Conservation (phyloP, 352 stramenopile species). For the Peronospora tabacina region DNA sequence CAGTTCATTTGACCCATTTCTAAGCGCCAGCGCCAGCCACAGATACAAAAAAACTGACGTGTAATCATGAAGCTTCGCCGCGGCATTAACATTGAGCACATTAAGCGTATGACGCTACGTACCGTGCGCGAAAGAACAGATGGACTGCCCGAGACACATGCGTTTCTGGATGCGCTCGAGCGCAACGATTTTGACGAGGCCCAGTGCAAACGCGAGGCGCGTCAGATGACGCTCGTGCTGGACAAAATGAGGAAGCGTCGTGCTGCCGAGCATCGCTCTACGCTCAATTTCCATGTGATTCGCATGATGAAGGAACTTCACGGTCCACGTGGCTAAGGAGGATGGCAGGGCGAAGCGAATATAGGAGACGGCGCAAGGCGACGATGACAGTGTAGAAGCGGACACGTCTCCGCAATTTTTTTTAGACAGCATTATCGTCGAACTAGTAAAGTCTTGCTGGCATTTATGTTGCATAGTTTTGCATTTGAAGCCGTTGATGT, state of each 20-base stretch:
- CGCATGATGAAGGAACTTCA: slow-evolving; percentile 79
- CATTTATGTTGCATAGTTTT: slow-evolving; percentile 9
- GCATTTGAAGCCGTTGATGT: slow-evolving; percentile 5
- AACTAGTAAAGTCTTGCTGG: slow-evolving; percentile 19
- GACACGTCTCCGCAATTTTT: neutral
- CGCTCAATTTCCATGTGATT: slow-evolving; percentile 85
- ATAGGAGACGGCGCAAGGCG: neutral
- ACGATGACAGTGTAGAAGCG: slow-evolving; percentile 3
- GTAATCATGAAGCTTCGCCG: slow-evolving; percentile 70
- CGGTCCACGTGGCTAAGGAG: slow-evolving; percentile 21
- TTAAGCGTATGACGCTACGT: slow-evolving; percentile 88
- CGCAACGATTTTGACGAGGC: slow-evolving; percentile 80
- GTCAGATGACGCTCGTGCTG: slow-evolving; percentile 71
- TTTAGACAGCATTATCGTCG: slow-evolving; percentile 4
- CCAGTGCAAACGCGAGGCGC: slow-evolving; percentile 73
- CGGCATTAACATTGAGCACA: slow-evolving; percentile 78
- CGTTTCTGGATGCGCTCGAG: slow-evolving; percentile 79
- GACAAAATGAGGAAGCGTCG: slow-evolving; percentile 57
- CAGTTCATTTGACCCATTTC: neutral
- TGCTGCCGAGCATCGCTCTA: slow-evolving; percentile 66
- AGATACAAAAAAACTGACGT: slow-evolving; percentile 6
- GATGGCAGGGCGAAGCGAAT: neutral
- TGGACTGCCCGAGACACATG: slow-evolving; percentile 66
- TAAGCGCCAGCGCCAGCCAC: slow-evolving; percentile 7
- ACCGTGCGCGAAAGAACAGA: slow-evolving; percentile 74